Evolutionary conservation across 768 basidiomycete species (phyloP).

Genomic region (Kwoniella shandongensis): DNA sequence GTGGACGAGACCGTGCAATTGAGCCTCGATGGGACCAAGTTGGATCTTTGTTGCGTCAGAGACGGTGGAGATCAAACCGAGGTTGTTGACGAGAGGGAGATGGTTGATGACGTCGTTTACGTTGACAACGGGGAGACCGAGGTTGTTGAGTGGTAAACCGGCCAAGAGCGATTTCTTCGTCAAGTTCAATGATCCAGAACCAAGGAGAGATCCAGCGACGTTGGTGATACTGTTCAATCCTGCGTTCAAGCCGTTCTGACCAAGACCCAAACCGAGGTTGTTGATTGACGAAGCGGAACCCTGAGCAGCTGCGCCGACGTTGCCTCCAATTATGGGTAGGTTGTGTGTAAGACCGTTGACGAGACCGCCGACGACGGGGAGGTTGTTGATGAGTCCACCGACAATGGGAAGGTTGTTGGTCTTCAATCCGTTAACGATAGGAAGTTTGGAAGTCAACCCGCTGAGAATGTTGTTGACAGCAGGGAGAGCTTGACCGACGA

Average conservation of each 20-base stretch:
- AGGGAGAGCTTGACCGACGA: conserved; percentile 14
- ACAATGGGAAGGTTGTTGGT: too few relatives aligned
- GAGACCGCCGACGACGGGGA: conserved; percentile 10
- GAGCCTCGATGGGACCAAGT: conserved; percentile 9
- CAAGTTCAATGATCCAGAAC: not conserved
- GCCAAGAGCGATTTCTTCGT: too few relatives aligned
- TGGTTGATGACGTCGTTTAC: too few relatives aligned
- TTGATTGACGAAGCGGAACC: conserved; percentile 5
- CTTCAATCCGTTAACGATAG: conserved; percentile 3
- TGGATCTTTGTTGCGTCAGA: conserved; percentile 3
- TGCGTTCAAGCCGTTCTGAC: conserved; percentile 8
- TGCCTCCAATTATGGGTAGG: conserved; percentile 4
- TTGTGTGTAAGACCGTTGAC: conserved; percentile 15
- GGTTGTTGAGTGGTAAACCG: too few relatives aligned
- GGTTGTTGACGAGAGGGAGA: not conserved
- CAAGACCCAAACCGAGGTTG: conserved; percentile 9
- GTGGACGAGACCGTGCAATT: conserved; percentile 2
- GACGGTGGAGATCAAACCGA: not conserved
- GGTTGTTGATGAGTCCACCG: conserved; percentile 4
- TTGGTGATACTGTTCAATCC: conserved; percentile 10
- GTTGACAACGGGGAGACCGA: too few relatives aligned
- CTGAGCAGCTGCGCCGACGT: conserved; percentile 1
- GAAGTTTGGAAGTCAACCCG: conserved; percentile 14
- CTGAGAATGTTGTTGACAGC: conserved; percentile 1
- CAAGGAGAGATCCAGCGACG: conserved; percentile 10